Conservation (phyloP, 768 basidiomycete species). For the Kwoniella sp. region DNA sequence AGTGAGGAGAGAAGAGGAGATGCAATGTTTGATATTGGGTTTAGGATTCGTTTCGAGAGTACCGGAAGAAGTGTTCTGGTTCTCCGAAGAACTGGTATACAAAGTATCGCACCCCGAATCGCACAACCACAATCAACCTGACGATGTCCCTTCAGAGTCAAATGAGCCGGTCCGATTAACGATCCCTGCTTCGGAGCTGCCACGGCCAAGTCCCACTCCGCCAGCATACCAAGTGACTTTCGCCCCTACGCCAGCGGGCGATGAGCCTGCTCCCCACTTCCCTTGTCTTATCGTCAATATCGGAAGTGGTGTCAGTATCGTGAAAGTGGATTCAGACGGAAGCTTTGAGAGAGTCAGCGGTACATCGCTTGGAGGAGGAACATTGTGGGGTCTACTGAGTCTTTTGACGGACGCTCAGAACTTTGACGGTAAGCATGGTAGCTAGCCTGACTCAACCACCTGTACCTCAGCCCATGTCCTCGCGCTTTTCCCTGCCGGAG, state of each 20-base stretch:
- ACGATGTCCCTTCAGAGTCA: neutral
- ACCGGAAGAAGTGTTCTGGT: conserved; percentile 96
- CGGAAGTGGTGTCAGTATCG: conserved; percentile 94
- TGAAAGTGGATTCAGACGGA: conserved; percentile 95
- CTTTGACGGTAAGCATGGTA: conserved; percentile 79
- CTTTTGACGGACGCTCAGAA: conserved; percentile 89
- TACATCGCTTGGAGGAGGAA: conserved; percentile 94
- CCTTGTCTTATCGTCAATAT: conserved; percentile 98
- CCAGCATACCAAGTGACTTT: conserved; percentile 87
- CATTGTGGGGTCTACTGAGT: conserved; percentile 92
- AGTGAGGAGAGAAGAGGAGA: conserved; percentile 90
- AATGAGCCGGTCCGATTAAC: conserved; percentile 28
- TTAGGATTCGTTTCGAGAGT: conserved; percentile 94
- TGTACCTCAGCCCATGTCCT: no score
- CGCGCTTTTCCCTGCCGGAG: no score
- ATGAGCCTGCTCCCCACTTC: conserved; percentile 66
- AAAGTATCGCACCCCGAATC: conserved; percentile 59
- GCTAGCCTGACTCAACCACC: no score
- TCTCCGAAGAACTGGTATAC: conserved; percentile 92
- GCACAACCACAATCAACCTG: neutral
- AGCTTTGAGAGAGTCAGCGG: conserved; percentile 94
- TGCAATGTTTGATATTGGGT: conserved; percentile 97
- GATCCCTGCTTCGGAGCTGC: conserved; percentile 59
- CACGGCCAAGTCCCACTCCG: conserved; percentile 86
- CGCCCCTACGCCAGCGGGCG: conserved; percentile 60